Percentiles rank a stretch among this genome's conserved stretches.
These are phyloP conservation scores for Pseudogymnoascus sp. DNA, from an alignment of 2,329 filamentous ascomycete genomes.

Conservation along the genomic window DNA sequence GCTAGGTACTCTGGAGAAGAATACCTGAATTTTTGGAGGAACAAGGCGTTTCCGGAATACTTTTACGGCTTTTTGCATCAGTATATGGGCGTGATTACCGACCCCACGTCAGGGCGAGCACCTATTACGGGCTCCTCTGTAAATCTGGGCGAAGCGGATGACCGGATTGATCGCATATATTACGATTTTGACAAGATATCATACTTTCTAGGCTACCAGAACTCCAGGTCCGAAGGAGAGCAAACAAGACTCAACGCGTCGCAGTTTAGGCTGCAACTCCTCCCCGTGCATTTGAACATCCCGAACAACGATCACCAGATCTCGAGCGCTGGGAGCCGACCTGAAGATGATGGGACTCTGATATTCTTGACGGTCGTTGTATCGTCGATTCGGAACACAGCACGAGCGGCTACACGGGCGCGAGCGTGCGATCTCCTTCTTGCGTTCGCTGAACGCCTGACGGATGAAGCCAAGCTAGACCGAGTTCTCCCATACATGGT, in stretches of 20 bases:
- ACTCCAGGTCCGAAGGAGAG: conserved; percentile 21
- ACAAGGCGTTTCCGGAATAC: conserved; percentile 88
- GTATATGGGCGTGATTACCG: conserved; percentile 93
- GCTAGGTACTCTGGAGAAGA: conserved; percentile 89
- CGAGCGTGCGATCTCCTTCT: conserved; percentile 86
- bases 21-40: conserved; percentile 85
- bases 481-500: conserved; percentile 86
- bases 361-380: conserved; percentile 87
- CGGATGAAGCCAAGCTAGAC: conserved; percentile 93
- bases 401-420: conserved; percentile 76
- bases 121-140: conserved; percentile 58
- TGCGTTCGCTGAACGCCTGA: conserved; percentile 82
- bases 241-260: conserved; percentile 27
- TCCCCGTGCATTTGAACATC: conserved; percentile 78
- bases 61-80: conserved; percentile 97
- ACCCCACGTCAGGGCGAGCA: conserved; percentile 72
- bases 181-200: conserved; percentile 97
- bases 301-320: conserved; percentile 73
- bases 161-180: conserved; percentile 87
- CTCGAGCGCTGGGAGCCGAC: conserved; percentile 49
- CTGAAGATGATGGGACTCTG: conserved; percentile 78
- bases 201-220: conserved; percentile 75
- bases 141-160: conserved; percentile 81
- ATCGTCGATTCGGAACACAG: conserved; percentile 81
- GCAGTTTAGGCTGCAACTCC: conserved; percentile 51